Base-by-base conservation (phyloP, 2,329 filamentous ascomycete species). In the Paraconiothyrium sp. region DNA sequence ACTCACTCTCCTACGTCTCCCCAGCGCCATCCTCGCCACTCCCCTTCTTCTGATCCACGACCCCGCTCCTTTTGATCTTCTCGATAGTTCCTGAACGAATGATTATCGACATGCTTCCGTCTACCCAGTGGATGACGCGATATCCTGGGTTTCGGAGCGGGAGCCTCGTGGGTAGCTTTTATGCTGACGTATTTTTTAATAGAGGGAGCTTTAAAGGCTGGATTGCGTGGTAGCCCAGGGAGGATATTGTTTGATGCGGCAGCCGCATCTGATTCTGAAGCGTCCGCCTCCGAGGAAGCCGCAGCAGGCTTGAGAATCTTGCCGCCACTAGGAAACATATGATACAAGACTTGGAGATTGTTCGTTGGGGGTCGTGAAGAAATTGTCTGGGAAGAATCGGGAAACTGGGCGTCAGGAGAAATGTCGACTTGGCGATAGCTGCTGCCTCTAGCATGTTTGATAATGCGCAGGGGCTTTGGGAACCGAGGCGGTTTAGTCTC, bases 111-210 rank as follows among this genome's bases (percentile, higher is more conserved):
- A 11, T 32, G 24, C 22, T 37, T 37, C 34, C 32, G 48, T 11
- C 13, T 24, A 6, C 20, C 49, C 20, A 52, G 34, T 34, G 49
- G 49, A 14, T 20, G 3, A 2, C 11, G 32, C 1, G 34, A 24
- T 2, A 52, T n/a, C 27, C 20, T 51, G 7, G 34, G 35, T 14
- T 3, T 22, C 13, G 47, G 30, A 7, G 4, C 16, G 14, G 49
- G 49, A 27, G 49, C 49, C 6, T 39, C 20, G 20, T 52, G 49
- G n/a, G 24, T 3, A 3, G 34, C 27, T 10, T 52, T 22, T 4
- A 52, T 7, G 8, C 49, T 16, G 34, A 39, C 49, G n/a, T 39
- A 52, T 10, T 52, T 39, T 24, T 27, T 52, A 8, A 52, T n/a
- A 2, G 6, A 13, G 7, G 49, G 49, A 9, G 10, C 3, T 41